Conservation (phyloP, 208 protist genomes). For the Crithidia sp. region DNA sequence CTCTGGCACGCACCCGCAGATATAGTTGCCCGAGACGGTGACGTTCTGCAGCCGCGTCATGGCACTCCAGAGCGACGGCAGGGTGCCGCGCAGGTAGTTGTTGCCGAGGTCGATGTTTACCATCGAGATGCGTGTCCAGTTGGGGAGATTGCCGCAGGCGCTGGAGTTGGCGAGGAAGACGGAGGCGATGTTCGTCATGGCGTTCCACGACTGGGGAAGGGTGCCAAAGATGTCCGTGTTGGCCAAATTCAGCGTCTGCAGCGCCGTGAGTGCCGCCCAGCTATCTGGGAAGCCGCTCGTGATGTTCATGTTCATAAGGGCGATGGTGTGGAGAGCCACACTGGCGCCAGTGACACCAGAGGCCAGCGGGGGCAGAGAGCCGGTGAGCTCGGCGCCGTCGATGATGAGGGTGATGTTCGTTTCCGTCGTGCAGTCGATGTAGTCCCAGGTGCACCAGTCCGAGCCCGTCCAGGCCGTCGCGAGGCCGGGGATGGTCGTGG, state of each 20-base stretch:
- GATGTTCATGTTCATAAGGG: constrained; percentile 20
- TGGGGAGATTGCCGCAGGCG: constrained; percentile 30
- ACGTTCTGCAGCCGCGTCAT: constrained; percentile 15
- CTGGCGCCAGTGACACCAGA: not conserved
- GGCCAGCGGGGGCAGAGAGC: constrained; percentile 10
- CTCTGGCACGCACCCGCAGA: constrained; percentile 21
- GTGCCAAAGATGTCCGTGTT: constrained; percentile 27
- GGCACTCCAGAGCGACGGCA: constrained; percentile 9
- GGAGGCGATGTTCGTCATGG: constrained; percentile 2
- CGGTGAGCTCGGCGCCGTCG: constrained; percentile 2
- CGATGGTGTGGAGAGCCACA: constrained; percentile 8
- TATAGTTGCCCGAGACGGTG: constrained; percentile 17
- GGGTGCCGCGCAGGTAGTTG: constrained; percentile 21
- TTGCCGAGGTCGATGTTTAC: constrained; percentile 15
- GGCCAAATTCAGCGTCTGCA: constrained; percentile 12
- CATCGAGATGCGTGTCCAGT: constrained; percentile 20
- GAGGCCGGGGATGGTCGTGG: constrained; percentile 14
- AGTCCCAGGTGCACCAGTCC: constrained; percentile 22
- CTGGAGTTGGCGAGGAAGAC: constrained; percentile 8
- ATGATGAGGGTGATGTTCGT: constrained; percentile 10
- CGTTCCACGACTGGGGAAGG: constrained; percentile 20
- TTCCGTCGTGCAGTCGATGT: constrained; percentile 10
- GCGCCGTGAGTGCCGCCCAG: constrained; percentile 10
- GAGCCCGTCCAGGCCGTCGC: constrained; percentile 4
- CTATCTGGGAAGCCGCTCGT: constrained; percentile 14